Base-by-base conservation (phyloP, 257 asterid genomes). In the Solanum sitiens region DNA sequence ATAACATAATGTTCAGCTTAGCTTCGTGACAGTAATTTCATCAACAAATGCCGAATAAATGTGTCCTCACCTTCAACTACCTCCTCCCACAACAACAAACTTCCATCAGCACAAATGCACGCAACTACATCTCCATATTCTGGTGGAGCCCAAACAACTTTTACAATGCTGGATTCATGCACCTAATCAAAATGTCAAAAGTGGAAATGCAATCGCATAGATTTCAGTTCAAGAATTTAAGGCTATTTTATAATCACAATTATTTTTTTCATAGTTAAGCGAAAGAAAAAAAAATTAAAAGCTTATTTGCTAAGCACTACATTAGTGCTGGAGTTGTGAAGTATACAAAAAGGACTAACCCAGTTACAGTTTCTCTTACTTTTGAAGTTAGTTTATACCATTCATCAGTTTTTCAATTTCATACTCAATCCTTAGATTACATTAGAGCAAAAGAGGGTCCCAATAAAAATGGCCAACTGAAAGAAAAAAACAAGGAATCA, bases 141-240 rank as follows among this genome's bases (percentile, higher is more conserved):
- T 14, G 98, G 98, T 47, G 98, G 99, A 84, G 91, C 93, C 99
- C 99, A 96, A 20, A 95, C 95, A 89, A 96, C 74, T 89, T 95
- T 95, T 84, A 86, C 72, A 89, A 94, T 88, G 94, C 96, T 90
- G 86, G 90, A 91, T 87, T 92, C 95, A 47, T 84, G 74, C 53
- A 91, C 99, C 99, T 96, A 90, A 83, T 39, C 23, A 56, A 47
- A 37, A 50, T 45, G 20, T 80, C 18, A 80, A 80, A 27, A 14
- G 42, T 80, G 5, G 68, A 80, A 47, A 30, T 8, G 27, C 68
- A 80, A 47, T 47, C 2, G 1, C 27, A 27, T 16, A 44, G 25
- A 77, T 14, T 77, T 77, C 63, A 77, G 84, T 79, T 79, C 42
- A 27, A 45, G 40, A 79, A 77, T 25, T 45, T 45, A 16, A 18